A percentile compares a stretch with the other conserved stretches of the same genome.
These are phyloP conservation scores for Xylariales sp. DNA, from an alignment of 2,329 filamentous ascomycete genomes.

Conservation along the genomic window DNA sequence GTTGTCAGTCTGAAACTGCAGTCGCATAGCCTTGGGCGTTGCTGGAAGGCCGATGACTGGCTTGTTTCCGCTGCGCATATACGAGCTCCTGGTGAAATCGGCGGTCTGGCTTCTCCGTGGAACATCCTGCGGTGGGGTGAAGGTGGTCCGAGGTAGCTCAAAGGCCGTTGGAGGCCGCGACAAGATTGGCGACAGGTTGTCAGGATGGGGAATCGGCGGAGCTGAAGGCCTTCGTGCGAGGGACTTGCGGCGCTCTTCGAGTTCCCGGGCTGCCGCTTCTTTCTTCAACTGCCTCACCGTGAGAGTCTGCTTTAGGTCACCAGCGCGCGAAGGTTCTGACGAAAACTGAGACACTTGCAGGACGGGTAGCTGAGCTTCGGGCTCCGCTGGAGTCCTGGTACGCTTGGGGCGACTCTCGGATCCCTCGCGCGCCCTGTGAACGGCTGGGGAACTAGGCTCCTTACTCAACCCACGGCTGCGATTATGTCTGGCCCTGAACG, in stretches of 20 bases:
- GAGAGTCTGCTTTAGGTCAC: constrained; percentile 51
- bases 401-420: constrained; percentile 34
- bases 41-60: constrained; percentile 75
- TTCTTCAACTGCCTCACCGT: constrained; percentile 63
- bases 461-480: constrained; percentile 43
- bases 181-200: constrained; percentile 41
- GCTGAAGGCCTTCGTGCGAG: constrained; percentile 75
- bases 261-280: constrained; percentile 73
- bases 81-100: constrained; percentile 53
- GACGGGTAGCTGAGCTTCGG: constrained; percentile 21
- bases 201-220: constrained; percentile 74
- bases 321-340: constrained; percentile 36
- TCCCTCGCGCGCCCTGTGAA: constrained; percentile 28
- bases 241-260: constrained; percentile 83
- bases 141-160: constrained; percentile 40
- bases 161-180: constrained; percentile 28
- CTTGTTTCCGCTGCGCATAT: constrained; percentile 38
- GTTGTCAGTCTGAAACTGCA: constrained; percentile 62
- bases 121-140: constrained; percentile 35
- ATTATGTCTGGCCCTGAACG: constrained; percentile 51
- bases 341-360: constrained; percentile 15
- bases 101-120: constrained; percentile 61
- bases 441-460: constrained; percentile 25
- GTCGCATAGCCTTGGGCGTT: constrained; percentile 85
- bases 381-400: constrained; percentile 24